These are phyloP conservation scores for Solanum chaucha DNA, from an alignment of 257 asterid species.

Conservation along the genomic window DNA sequence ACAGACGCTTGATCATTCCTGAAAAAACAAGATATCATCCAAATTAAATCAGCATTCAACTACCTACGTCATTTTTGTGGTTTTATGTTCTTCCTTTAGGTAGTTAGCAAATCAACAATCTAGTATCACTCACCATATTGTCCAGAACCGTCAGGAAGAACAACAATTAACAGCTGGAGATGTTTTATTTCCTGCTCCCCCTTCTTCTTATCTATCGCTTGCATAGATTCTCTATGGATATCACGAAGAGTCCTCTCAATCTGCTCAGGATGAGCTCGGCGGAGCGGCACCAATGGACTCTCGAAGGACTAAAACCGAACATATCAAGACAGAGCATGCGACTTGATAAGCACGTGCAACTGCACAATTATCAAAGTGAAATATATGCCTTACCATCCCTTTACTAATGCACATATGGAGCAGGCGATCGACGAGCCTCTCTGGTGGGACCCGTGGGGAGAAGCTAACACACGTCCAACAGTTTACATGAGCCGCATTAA, in stretches of 20 bases:
- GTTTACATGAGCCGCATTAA: conserved; percentile 48
- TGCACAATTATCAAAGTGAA: neutral
- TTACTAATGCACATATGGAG: conserved; percentile 47
- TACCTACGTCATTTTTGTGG: neutral
- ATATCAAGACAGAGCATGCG: neutral
- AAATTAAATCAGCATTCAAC: neutral
- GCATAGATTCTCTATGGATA: conserved; percentile 10
- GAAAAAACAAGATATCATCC: neutral
- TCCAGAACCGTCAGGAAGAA: conserved; percentile 60
- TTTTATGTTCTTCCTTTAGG: neutral
- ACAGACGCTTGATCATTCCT: conserved; percentile 63
- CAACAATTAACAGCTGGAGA: conserved; percentile 55
- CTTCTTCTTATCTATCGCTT: neutral
- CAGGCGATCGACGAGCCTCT: conserved; percentile 26
- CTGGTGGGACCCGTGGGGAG: conserved; percentile 3
- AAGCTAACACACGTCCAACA: conserved; percentile 63
- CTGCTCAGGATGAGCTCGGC: conserved; percentile 1
- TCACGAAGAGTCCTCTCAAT: conserved; percentile 36
- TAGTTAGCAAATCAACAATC: neutral
- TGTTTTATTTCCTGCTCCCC: neutral
- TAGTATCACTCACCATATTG: conserved; percentile 40
- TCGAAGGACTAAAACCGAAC: conserved; percentile 29
- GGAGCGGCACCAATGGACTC: conserved; percentile 26
- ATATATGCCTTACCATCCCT: conserved; percentile 56
- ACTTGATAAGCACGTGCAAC: neutral